Evolutionary conservation across 2,329 filamentous ascomycete genomes (phyloP).

Genomic region (Colletotrichum navitas): DNA sequence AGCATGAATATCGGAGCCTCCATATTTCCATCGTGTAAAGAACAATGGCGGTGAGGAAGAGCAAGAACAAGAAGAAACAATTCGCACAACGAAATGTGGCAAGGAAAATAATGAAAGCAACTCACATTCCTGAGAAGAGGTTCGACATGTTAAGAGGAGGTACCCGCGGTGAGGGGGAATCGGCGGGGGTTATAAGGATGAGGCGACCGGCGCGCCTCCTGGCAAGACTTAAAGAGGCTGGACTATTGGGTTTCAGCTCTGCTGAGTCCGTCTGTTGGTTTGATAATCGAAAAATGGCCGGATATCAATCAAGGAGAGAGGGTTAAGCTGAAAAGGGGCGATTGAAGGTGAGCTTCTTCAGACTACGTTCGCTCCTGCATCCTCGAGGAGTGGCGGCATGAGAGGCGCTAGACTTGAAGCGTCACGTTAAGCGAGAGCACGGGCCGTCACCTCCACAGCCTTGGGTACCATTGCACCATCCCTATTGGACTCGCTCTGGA

Average conservation of each 20-base stretch:
- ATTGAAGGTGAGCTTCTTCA: conserved; percentile 43
- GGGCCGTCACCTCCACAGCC: conserved; percentile 34
- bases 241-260: conserved; percentile 31
- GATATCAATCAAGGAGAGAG: conserved; percentile 41
- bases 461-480: conserved; percentile 31
- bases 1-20: not conserved
- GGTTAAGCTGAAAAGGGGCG: conserved; percentile 42
- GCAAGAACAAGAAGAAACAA: not conserved
- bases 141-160: conserved; percentile 64
- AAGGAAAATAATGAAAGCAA: conserved; percentile 46
- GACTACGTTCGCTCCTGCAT: conserved; percentile 43
- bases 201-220: conserved; percentile 29
- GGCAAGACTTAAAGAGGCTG: conserved; percentile 34
- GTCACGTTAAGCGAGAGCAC: conserved; percentile 41
- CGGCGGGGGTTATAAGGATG: conserved; percentile 42
- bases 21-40: conserved; percentile 11
- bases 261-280: conserved; percentile 35
- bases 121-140: conserved; percentile 73
- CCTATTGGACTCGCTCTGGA: conserved; percentile 35
- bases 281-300: conserved; percentile 37
- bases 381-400: conserved; percentile 41
- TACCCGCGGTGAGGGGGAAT: conserved; percentile 42
- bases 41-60: not conserved
- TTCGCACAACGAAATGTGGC: conserved; percentile 30
- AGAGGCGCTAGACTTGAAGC: conserved; percentile 40